Percentiles rank a stretch among this genome's conserved stretches.
Conservation (phyloP, 2,329 filamentous ascomycete species). For the Herpotrichia juniperi region DNA sequence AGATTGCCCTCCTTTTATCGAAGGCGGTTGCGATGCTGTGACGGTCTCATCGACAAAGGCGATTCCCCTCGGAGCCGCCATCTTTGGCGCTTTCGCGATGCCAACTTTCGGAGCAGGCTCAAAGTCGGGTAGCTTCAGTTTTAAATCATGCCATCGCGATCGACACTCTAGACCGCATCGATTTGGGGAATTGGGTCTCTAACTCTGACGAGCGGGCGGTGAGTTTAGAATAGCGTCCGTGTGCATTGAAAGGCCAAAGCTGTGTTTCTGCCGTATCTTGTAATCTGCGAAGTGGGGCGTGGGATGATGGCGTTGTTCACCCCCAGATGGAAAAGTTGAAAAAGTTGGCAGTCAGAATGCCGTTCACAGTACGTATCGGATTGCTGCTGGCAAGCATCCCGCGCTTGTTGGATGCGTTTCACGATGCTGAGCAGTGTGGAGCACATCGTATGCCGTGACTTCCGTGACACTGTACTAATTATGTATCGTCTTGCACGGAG, state of each 20-base stretch:
- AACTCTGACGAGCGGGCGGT: constrained; percentile 25
- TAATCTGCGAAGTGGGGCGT: constrained; percentile 31
- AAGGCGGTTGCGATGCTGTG: constrained; percentile 22
- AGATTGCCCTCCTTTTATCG: constrained; percentile 8
- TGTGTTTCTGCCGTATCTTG: constrained; percentile 32
- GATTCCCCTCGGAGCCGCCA: constrained; percentile 9
- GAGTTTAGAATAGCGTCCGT: constrained; percentile 10
- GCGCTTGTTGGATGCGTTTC: background rate
- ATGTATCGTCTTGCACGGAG: background rate
- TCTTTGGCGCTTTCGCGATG: constrained; percentile 20
- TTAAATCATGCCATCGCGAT: constrained; percentile 19
- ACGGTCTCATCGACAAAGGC: constrained; percentile 11
- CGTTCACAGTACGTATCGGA: too few relatives aligned
- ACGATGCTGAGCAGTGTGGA: background rate
- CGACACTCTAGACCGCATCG: constrained; percentile 33
- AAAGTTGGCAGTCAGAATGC: constrained; percentile 6
- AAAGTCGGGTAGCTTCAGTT: constrained; percentile 4
- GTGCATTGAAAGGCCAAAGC: constrained; percentile 21
- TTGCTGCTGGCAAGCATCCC: background rate
- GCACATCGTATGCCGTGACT: background rate
- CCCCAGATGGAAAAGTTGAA: background rate
- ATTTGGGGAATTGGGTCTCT: constrained; percentile 17
- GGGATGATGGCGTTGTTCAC: constrained; percentile 10
- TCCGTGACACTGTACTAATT: too few relatives aligned
- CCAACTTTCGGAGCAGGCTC: background rate